phyloP scores from a whole-genome alignment of 208 protist species.

The Acanthamoeba healyi region DNA sequence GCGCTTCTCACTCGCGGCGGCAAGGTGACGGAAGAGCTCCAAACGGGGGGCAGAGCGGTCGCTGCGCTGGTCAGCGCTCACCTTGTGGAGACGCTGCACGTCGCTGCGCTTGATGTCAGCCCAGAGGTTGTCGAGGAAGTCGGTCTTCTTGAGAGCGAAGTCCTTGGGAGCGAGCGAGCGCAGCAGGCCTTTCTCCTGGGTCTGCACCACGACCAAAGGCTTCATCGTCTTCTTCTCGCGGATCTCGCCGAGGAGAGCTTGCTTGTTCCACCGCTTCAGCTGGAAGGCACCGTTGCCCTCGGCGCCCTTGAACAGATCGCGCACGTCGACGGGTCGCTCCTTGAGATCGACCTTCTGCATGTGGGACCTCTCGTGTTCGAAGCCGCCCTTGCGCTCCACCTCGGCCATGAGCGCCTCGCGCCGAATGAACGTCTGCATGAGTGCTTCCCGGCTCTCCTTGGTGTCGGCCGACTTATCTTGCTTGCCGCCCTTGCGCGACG shows the following conservation, averaged over 20 bases:
- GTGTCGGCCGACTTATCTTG: neutral
- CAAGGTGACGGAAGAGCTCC: neutral
- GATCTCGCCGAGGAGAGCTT: conserved; percentile 27
- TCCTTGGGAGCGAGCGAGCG: neutral
- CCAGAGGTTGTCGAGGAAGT: neutral
- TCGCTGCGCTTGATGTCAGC: neutral
- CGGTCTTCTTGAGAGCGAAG: neutral
- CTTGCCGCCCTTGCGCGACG: neutral
- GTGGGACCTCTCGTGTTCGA: neutral
- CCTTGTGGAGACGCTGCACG: neutral
- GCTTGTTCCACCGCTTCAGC: conserved; percentile 35
- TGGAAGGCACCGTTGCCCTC: neutral
- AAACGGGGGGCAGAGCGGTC: neutral
- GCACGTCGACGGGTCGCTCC: neutral
- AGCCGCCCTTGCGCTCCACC: neutral
- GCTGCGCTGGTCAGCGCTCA: neutral
- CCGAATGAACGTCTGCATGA: neutral
- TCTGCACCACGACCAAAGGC: neutral
- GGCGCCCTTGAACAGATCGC: neutral
- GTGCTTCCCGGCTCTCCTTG: neutral
- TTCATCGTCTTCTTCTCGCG: conserved; percentile 11
- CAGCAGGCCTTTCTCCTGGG: conserved; percentile 13
- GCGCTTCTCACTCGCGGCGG: neutral
- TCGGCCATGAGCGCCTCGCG: conserved; percentile 31
- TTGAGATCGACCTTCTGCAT: conserved; percentile 15